Percentiles rank a stretch among this genome's conserved stretches.
Evolutionary conservation across 495 filamentous ascomycete species (phyloP).

Genomic region (Lophiostoma macrostomum): DNA sequence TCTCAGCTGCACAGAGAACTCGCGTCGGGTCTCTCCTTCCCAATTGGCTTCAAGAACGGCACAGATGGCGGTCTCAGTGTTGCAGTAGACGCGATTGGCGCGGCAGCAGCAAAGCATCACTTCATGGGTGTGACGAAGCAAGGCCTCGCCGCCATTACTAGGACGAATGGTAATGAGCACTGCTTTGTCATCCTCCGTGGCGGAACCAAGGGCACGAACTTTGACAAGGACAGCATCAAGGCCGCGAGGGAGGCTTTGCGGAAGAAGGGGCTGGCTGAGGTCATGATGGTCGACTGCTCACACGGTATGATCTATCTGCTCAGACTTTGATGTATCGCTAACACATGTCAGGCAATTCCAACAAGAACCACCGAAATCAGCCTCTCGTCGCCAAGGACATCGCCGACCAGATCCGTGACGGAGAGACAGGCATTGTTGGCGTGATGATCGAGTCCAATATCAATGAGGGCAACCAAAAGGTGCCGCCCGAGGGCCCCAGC

Average conservation of each 20-base stretch:
- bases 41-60: conserved; percentile 98
- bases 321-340: background rate
- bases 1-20: conserved; percentile 93
- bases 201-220: conserved; percentile 92
- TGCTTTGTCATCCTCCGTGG: conserved; percentile 95
- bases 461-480: conserved; percentile 92
- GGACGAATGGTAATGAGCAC: conserved; percentile 89
- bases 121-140: conserved; percentile 99
- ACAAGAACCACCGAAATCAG: conserved; percentile 81
- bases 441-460: conserved; percentile 99
- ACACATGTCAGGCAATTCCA: conserved; percentile 59
- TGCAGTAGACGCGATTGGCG: conserved; percentile 94
- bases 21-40: conserved; percentile 95
- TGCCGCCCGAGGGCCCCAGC: conserved; percentile 74
- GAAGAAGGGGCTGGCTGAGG: conserved; percentile 81
- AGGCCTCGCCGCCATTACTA: conserved; percentile 90
- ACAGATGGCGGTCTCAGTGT: conserved; percentile 92
- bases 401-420: conserved; percentile 78
- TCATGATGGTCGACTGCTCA: conserved; percentile 97
- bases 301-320: conserved; percentile 57
- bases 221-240: conserved; percentile 77
- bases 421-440: conserved; percentile 85
- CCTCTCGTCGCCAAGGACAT: conserved; percentile 83
- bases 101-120: conserved; percentile 86
- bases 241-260: conserved; percentile 72